phyloP scores from a whole-genome alignment of 2,329 filamentous ascomycete species.

The Macroventuria anomochaeta region DNA sequence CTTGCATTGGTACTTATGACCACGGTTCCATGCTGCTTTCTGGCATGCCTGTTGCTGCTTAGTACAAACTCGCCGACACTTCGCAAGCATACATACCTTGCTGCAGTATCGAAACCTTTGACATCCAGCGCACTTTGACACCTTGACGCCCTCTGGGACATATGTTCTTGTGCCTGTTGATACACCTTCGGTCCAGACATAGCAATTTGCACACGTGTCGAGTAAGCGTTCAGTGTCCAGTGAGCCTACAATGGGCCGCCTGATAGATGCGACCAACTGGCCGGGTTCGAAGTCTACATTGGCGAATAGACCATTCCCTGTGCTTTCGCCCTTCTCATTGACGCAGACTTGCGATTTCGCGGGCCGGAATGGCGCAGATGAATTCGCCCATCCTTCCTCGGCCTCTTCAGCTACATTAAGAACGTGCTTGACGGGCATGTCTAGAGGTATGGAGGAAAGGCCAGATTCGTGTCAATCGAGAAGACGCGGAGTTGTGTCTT shows the following conservation, averaged over 20 bases:
- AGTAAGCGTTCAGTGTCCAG: conserved; percentile 60
- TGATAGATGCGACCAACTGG: conserved; percentile 56
- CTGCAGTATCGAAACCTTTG: conserved; percentile 65
- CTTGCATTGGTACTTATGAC: conserved; percentile 67
- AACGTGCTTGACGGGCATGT: conserved; percentile 16
- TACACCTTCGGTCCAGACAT: conserved; percentile 50
- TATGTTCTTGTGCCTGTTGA: conserved; percentile 42
- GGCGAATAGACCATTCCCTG: conserved; percentile 64
- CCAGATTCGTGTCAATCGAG: conserved; percentile 1
- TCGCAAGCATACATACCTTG: conserved; percentile 53
- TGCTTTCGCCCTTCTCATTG: conserved; percentile 28
- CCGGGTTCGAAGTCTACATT: conserved; percentile 56
- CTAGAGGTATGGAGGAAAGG: neutral
- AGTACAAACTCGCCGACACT: neutral
- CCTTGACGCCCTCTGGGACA: conserved; percentile 40
- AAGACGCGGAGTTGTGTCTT: conserved; percentile 1
- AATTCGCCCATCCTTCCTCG: conserved; percentile 13
- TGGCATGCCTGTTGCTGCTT: conserved; percentile 60
- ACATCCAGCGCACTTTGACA: conserved; percentile 66
- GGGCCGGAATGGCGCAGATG: conserved; percentile 29
- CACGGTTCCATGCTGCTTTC: conserved; percentile 63
- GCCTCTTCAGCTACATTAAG: conserved; percentile 15
- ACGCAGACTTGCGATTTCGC: conserved; percentile 31
- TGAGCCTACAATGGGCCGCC: conserved; percentile 61
- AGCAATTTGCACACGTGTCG: conserved; percentile 66